Evolutionary conservation across 2,329 filamentous ascomycete species (phyloP), one percentile per base, ranked within the genome.

Genomic region (Aureobasidium vineae): DNA sequence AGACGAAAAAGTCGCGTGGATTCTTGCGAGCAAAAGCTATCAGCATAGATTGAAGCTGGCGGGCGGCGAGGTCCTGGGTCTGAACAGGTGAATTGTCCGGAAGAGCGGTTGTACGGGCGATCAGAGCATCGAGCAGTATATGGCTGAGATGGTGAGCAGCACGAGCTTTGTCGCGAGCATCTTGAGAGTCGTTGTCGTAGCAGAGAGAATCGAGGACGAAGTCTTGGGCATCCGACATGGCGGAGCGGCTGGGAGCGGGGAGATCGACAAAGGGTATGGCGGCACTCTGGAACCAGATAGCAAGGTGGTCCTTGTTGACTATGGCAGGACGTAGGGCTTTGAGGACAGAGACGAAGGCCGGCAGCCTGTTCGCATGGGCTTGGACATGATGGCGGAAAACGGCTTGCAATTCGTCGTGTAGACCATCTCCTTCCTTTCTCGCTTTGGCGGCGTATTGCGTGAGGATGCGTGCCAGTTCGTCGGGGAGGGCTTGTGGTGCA

Each of bases 271-370:
- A 81, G 0, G 87, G 85, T 53, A 81, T 80, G 23, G 87, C 76
- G 16, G 88, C 79, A 69, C 84, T 78, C 53, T 90, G 85, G 84
- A 90, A 92, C 91, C 91, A 95, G 67, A 87, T 83, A 65, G 88
- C 77, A 65, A 91, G 77, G 65, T 88, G 84, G 40, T 84, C 81
- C 2, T 88, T 83, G 13, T 86, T 86, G 66, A 83, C 83, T 64
- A 95, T 82, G 13, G 84, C 83, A 2, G 88, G 86, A 28, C 87
- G 83, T 41, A 94, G 79, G 47, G 83, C 83, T 54, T 85, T 84
- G 65, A 94, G 78, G 53, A 90, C 83, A 59, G 84, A 83, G 21
- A 93, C 81, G 77, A 93, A 95, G n/a, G 86, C 79, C 6, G 85
- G 86, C 73, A 85, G 84, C 70, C 86, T 85, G 60, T 82, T 75